Evolutionary conservation across 306 rosid genomes (phyloP), one percentile per base, ranked within the genome.

Genomic region (Notholithocarpus densiflorus): DNA sequence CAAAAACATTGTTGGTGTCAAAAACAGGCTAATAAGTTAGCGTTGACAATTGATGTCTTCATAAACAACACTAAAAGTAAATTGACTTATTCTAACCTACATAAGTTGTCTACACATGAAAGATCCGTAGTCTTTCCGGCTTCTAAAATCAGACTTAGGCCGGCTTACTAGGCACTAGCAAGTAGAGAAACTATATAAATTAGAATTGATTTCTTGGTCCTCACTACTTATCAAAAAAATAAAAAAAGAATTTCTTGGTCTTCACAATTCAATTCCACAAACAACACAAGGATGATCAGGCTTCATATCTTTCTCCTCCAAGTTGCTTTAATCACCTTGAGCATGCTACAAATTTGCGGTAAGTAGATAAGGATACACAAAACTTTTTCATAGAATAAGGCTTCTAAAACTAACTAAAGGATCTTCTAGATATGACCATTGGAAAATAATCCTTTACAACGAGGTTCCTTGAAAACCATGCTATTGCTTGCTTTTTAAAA

Each of bases 341-440:
- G 40, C 26, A 20, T 79, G 34, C 76, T 5, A 10, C 82, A 79
- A 72, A 15, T 71, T 56, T 85, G 72, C 57, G 83, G 90, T 82
- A 76, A 12, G 59, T 24, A 31, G 21, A 59, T 48, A 48, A 48
- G 53, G 13, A 10, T 48, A 12, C 53, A 12, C 15, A 48, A 11
- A 45, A 48, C 53, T 12, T 48, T 48, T 48, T 48, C 53, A 10
- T 12, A 12, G 15, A 48, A 48, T 37, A 7, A 7, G 45, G 45
- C 45, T 37, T 37, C 45, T 37, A 37, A 37, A 37, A 37, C 45
- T 37, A 37, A 37, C 11, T 7, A 37, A 37, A 37, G 45, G 45
- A 37, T 37, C 11, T 37, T 37, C 45, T 2, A 8, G 45, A 37
- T 37, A 37, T 37, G 45, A 37, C 45, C 45, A 37, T 37, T 37